phyloP scores from a whole-genome alignment of 495 filamentous ascomycete genomes.

The Penicillium angulare region DNA sequence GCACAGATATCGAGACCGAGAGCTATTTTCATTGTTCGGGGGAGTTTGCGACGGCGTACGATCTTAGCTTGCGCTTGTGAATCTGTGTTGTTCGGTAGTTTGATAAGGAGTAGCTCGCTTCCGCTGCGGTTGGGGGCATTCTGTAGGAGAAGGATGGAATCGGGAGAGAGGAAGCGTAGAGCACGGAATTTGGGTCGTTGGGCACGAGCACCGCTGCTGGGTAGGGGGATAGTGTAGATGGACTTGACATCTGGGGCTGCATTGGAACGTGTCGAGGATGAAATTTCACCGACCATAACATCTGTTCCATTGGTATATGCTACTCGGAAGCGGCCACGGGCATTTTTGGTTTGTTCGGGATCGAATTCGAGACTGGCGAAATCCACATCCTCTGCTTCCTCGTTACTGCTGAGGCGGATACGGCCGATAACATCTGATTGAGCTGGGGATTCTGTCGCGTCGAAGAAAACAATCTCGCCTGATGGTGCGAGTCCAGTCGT shows the following conservation, averaged over 20 bases:
- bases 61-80: constrained; percentile 35
- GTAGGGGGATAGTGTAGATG: constrained; percentile 61
- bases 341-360: constrained; percentile 16
- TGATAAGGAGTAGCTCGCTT: constrained; percentile 69
- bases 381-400: constrained; percentile 83
- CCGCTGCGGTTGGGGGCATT: constrained; percentile 57
- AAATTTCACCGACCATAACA: constrained; percentile 52
- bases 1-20: constrained; percentile 73
- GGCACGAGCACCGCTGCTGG: constrained; percentile 40
- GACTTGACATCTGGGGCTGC: constrained; percentile 53
- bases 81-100: constrained; percentile 27
- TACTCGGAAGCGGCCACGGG: constrained; percentile 58
- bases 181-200: constrained; percentile 56
- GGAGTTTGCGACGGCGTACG: constrained; percentile 53
- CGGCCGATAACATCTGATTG: constrained; percentile 63
- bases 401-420: constrained; percentile 56
- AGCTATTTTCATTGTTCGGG: constrained; percentile 58
- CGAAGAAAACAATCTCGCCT: constrained; percentile 77
- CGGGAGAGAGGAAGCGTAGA: constrained; percentile 69
- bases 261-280: constrained; percentile 37
- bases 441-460: constrained; percentile 54
- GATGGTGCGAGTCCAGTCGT: constrained; percentile 71
- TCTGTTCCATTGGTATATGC: constrained; percentile 81
- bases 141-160: constrained; percentile 47
- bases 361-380: constrained; percentile 54